Evolutionary conservation across 164 flowering plant genomes (phyloP), one percentile per base, ranked within the genome.

Genomic region (Dillenia suffruticosa): DNA sequence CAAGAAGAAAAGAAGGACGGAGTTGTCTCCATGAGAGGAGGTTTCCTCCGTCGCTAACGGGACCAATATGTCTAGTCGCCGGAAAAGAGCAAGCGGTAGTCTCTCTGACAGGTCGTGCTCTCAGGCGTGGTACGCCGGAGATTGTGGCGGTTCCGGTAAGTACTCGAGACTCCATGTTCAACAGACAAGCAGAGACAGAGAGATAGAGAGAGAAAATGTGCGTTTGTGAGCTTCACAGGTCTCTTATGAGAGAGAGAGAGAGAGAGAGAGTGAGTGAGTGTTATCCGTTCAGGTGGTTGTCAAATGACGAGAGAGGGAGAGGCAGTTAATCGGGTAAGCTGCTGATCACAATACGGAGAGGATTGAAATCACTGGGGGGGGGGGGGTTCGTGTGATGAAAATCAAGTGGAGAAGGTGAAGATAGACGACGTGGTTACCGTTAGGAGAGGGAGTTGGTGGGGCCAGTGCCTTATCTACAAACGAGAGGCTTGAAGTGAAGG

Each of bases 1-100:
- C 90, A 57, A 87, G 74, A 0, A 88, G 77, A 65, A 86, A 56
- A 9, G 77, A 59, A 15, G 93, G 89, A 0, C 94, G 79, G 53
- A 90, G 90, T 71, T 88, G 97, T 67, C 94, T 81, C 2, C 94
- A 94, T 83, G 92, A 93, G 0, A 85, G 72, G 56, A 90, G 73
- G 66, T 85, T 90, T 54, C 96, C 96, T 26, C 87, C 98, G 19
- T 76, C 87, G 10, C 76, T 72, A 13, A 84, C 77, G 22, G 78
- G 67, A 22, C 84, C 81, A 53, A 71, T 62, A 12, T 74, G 69
- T 54, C 64, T 70, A 9, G n/a, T 1, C 2, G 74, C 62, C 0
- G 82, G 14, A 6, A 54, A 22, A 56, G 74, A 64, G 57, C 44
- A 45, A 40, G 65, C 46, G 59, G 24, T 15, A 49, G 40, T 22